phyloP scores from a whole-genome alignment of 805 yeast genomes.

The Wickerhamiella shivajii region DNA sequence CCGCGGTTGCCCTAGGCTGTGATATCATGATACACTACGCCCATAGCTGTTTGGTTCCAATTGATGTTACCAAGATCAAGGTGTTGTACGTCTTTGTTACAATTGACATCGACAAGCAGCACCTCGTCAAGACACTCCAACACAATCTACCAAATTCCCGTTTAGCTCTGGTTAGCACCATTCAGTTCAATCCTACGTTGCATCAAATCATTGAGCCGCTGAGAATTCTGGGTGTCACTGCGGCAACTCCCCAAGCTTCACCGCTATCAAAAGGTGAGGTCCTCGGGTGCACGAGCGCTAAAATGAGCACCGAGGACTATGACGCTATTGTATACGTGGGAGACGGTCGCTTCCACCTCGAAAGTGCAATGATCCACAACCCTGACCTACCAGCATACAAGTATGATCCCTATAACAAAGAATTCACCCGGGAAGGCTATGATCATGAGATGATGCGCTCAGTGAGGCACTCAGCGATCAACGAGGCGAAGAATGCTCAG shows the following conservation, averaged over 20 bases:
- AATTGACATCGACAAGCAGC: conserved; percentile 72
- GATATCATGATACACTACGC: conserved; percentile 95
- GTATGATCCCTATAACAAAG: conserved; percentile 89
- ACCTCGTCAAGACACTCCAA: conserved; percentile 60
- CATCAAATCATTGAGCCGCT: conserved; percentile 54
- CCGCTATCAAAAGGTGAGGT: conserved; percentile 95
- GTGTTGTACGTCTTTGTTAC: conserved; percentile 94
- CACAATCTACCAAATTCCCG: conserved; percentile 56
- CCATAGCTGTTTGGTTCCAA: conserved; percentile 91
- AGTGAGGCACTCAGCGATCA: conserved; percentile 62
- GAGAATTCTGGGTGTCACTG: conserved; percentile 33
- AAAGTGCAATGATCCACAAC: conserved; percentile 93
- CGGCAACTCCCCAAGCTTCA: conserved; percentile 77
- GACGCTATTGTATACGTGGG: conserved; percentile 85
- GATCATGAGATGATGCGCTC: conserved; percentile 71
- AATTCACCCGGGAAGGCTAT: conserved; percentile 76
- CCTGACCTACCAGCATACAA: conserved; percentile 84
- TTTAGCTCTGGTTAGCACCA: conserved; percentile 84
- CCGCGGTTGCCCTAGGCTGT: conserved; percentile 85
- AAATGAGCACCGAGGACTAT: conserved; percentile 34
- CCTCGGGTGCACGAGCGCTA: conserved; percentile 87
- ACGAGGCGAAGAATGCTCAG: conserved; percentile 41
- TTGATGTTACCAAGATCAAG: conserved; percentile 79
- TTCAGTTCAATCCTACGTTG: conserved; percentile 90
- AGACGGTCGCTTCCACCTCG: conserved; percentile 92